Evolutionary conservation across 2,329 filamentous ascomycete genomes (phyloP), one percentile per base, ranked within the genome.

Genomic region (Fusarium nygamai): DNA sequence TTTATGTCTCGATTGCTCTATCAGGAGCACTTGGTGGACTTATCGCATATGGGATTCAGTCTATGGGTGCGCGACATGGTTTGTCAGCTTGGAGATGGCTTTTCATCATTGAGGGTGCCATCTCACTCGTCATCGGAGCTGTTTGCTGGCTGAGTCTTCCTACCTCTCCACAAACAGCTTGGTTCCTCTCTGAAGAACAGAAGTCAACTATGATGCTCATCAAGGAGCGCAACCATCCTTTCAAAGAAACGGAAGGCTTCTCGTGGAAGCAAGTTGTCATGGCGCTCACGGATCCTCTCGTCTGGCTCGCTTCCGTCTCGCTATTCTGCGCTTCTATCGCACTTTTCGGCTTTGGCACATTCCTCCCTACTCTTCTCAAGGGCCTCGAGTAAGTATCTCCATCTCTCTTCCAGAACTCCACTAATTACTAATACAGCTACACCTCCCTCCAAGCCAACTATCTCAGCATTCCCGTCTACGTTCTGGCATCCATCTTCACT

Each of bases 11-110:
- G 3, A 82, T 80, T 33, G 76, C 76, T 0, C 68, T 81, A 3
- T 80, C 76, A 0, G 81, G 82, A 7, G 82, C 77, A 1, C 72
- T 82, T 8, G 80, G 81, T 4, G 81, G 81, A 0, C 43, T 81
- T 6, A 69, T 81, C 2, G 80, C 80, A 0, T 81, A 79, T 22
- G 78, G 71, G 0, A 78, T 81, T 6, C 82, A 85, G 36, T 81
- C 82, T 0, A 82, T 88, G 67, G 85, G 88, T 19, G 84, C 83
- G 2, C 79, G 78, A 3, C 82, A 81, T 34, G 86, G 86, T 0
- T 78, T 88, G 4, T 80, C 81, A 3, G 86, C 87, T 2, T 88
- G 87, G 87, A 74, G 86, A 60, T 89, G 86, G 87, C 78, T 87
- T 0, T 88, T 88, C 64, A 86, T 87, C 39, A 80, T 85, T 0